Evolutionary conservation across 768 basidiomycete genomes (phyloP).

Genomic region (Leccinellum luteum): DNA sequence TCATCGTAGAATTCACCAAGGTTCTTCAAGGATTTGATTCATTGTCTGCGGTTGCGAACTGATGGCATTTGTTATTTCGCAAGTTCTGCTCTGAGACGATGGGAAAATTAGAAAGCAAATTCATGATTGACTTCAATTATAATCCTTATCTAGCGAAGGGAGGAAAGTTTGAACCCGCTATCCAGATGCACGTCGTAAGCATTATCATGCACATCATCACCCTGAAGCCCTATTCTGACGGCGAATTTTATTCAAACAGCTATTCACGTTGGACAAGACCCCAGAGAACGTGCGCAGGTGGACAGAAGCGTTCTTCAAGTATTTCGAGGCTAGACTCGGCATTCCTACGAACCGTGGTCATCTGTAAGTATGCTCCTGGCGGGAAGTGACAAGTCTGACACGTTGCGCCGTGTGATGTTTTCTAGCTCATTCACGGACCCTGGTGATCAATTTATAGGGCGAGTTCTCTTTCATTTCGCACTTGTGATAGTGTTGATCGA

Average conservation of each 20-base stretch:
- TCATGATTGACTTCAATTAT: conserved; percentile 49
- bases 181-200: conserved; percentile 37
- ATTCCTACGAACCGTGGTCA: conserved; percentile 53
- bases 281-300: conserved; percentile 48
- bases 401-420: neutral
- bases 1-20: conserved; percentile 2
- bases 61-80: neutral
- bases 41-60: neutral
- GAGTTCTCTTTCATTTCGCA: neutral
- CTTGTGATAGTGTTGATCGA: too few relatives aligned
- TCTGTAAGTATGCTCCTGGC: conserved; percentile 35
- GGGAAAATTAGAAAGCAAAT: conserved; percentile 50
- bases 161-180: conserved; percentile 62
- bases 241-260: conserved; percentile 32
- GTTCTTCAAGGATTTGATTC: neutral
- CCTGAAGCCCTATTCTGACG: neutral
- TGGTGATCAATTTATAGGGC: conserved; percentile 3
- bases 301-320: too few relatives aligned
- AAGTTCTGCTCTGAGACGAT: conserved; percentile 45
- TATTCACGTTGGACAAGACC: conserved; percentile 53
- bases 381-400: neutral
- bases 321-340: conserved; percentile 51
- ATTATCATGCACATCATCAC: neutral
- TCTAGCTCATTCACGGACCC: conserved; percentile 1
- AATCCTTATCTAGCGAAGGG: conserved; percentile 56